These are phyloP conservation scores for Kickxella alabastrina DNA, from an alignment of 192 early-diverging fungal genomes.

Conservation along the genomic window DNA sequence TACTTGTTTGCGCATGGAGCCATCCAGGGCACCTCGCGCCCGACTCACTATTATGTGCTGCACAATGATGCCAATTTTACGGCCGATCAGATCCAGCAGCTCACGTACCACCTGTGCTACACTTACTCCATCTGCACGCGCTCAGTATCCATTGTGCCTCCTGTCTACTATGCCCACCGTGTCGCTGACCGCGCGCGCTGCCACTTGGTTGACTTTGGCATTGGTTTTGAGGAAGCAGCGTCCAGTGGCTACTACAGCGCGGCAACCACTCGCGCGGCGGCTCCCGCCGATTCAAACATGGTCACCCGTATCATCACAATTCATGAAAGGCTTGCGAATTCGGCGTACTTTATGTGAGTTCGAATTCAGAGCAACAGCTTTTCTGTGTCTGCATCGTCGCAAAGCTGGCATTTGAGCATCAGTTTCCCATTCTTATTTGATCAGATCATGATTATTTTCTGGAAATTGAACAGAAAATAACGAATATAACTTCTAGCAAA, in stretches of 20 bases:
- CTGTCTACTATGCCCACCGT: constrained; percentile 90
- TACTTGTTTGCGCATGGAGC: constrained; percentile 86
- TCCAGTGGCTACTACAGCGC: constrained; percentile 33
- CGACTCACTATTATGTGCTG: constrained; percentile 87
- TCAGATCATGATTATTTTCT: too few relatives aligned
- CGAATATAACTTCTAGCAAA: too few relatives aligned
- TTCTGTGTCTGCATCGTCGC: too few relatives aligned
- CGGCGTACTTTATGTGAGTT: constrained; percentile 13
- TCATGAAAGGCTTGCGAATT: neutral
- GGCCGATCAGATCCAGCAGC: constrained; percentile 73
- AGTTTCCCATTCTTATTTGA: too few relatives aligned
- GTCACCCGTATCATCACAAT: constrained; percentile 1
- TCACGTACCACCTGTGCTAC: constrained; percentile 89
- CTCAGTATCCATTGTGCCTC: constrained; percentile 80
- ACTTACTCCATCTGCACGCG: constrained; percentile 84
- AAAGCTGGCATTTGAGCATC: too few relatives aligned
- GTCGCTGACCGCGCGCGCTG: constrained; percentile 83
- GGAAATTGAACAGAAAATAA: too few relatives aligned
- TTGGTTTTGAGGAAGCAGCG: constrained; percentile 34
- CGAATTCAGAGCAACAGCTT: too few relatives aligned
- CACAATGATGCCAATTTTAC: constrained; percentile 82
- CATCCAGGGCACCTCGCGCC: constrained; percentile 89
- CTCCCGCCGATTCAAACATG: neutral
- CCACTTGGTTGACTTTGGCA: constrained; percentile 55
- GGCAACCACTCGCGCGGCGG: neutral